Percentiles rank a stretch among this genome's conserved stretches.
phyloP scores from a whole-genome alignment of 2,329 filamentous ascomycete species.

The Fragosphaeria purpurea region DNA sequence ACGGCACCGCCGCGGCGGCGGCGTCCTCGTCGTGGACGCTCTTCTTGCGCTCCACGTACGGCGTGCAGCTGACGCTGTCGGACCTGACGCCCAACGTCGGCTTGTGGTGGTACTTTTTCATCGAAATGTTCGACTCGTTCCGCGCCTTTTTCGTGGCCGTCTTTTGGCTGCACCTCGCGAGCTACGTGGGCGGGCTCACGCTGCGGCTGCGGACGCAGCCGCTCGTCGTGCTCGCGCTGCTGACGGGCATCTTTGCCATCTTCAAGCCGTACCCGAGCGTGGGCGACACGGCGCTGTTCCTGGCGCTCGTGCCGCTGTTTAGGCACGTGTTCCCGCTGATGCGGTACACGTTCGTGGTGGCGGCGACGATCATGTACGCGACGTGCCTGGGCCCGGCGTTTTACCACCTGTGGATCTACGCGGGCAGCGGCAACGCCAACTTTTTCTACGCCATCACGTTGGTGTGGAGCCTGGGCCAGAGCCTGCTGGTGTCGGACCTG shows the following conservation, averaged over 20 bases:
- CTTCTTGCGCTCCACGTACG: slow-evolving; percentile 82
- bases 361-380: slow-evolving; percentile 75
- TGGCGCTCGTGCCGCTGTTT: slow-evolving; percentile 75
- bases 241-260: slow-evolving; percentile 82
- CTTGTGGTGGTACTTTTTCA: slow-evolving; percentile 99
- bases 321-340: slow-evolving; percentile 89
- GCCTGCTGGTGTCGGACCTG: slow-evolving; percentile 76
- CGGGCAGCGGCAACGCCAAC: slow-evolving; percentile 93
- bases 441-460: slow-evolving; percentile 99
- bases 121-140: slow-evolving; percentile 99
- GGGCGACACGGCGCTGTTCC: slow-evolving; percentile 76
- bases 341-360: slow-evolving; percentile 83
- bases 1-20: slow-evolving; percentile 62
- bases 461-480: slow-evolving; percentile 91
- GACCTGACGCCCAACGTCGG: slow-evolving; percentile 93
- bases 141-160: slow-evolving; percentile 93
- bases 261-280: slow-evolving; percentile 97
- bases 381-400: slow-evolving; percentile 87
- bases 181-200: slow-evolving; percentile 79
- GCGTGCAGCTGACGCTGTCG: slow-evolving; percentile 79
- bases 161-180: slow-evolving; percentile 90
- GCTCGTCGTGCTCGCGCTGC: slow-evolving; percentile 66
- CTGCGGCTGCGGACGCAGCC: slow-evolving; percentile 78
- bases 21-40: slow-evolving; percentile 67
- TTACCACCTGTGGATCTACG: slow-evolving; percentile 96